Conservation (phyloP, 1,139 yeast species). For the Lipomyces yarrowii region DNA sequence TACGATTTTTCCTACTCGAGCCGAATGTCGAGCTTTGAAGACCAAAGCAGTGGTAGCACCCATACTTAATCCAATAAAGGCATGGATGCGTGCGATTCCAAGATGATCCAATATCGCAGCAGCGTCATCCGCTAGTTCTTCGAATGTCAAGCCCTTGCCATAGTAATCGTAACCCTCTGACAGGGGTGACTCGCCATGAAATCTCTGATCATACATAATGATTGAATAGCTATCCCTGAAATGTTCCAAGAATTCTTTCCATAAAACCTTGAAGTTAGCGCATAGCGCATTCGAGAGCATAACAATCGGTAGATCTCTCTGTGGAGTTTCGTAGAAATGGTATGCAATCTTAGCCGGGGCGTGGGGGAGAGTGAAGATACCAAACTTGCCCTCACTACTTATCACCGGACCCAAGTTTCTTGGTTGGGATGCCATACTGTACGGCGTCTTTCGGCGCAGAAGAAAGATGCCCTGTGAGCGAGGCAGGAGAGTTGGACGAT, state of each 20-base stretch:
- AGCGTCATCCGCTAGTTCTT: slow-evolving; percentile 26
- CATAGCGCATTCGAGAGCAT: slow-evolving; percentile 26
- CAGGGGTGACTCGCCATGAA: slow-evolving; percentile 30
- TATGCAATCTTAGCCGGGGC: slow-evolving; percentile 16
- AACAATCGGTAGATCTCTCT: slow-evolving; percentile 18
- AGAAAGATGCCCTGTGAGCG: background rate
- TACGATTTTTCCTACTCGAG: slow-evolving; percentile 25
- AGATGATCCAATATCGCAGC: slow-evolving; percentile 24
- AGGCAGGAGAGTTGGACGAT: background rate
- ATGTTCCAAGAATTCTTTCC: slow-evolving; percentile 25
- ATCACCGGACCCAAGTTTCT: background rate
- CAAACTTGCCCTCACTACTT: slow-evolving; percentile 2
- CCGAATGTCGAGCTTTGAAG: slow-evolving; percentile 15
- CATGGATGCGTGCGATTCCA: slow-evolving; percentile 21
- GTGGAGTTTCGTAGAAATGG: slow-evolving; percentile 6
- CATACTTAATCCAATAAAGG: slow-evolving; percentile 29
- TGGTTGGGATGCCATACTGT: background rate
- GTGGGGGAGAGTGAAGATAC: slow-evolving; percentile 9
- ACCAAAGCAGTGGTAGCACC: slow-evolving; percentile 29
- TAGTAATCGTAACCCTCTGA: slow-evolving; percentile 23
- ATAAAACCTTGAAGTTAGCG: slow-evolving; percentile 11
- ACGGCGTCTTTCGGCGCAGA: background rate
- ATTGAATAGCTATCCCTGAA: slow-evolving; percentile 23
- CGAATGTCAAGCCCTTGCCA: slow-evolving; percentile 21
- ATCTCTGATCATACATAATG: slow-evolving; percentile 28